Percentiles rank a stretch among this genome's conserved stretches.
Evolutionary conservation across 140 eudicot species (phyloP).

Genomic region (Cichorium intybus): DNA sequence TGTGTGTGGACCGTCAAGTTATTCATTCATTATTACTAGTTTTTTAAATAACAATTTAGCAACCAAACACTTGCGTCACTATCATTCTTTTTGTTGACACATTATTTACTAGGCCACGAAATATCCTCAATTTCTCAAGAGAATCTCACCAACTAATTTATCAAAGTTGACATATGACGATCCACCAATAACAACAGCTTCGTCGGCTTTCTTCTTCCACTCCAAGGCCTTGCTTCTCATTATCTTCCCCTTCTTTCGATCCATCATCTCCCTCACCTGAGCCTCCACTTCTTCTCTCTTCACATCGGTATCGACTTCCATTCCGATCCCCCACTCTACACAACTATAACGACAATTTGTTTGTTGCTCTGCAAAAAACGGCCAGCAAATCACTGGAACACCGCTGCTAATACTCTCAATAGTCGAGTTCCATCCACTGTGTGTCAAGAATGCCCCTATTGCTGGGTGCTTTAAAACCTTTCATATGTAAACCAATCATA

Average conservation of each 20-base stretch:
- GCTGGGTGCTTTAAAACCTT: conserved; percentile 58
- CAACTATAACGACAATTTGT: conserved; percentile 60
- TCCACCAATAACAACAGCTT: conserved; percentile 39
- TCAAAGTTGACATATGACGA: conserved; percentile 43
- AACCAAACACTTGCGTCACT: no score
- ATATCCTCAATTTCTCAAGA: conserved; percentile 5
- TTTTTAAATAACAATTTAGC: no score
- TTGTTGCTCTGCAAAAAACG: conserved; percentile 72
- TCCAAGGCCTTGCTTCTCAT: conserved; percentile 44
- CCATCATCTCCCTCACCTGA: conserved; percentile 62
- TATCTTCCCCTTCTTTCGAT: conserved; percentile 58
- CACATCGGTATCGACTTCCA: conserved; percentile 64
- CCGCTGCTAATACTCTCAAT: conserved; percentile 61
- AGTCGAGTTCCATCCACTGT: conserved; percentile 77
- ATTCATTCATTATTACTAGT: no score
- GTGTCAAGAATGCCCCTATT: conserved; percentile 64
- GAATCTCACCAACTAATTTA: conserved; percentile 32
- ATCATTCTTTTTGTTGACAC: no score
- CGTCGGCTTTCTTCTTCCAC: conserved; percentile 49
- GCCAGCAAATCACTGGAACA: conserved; percentile 76
- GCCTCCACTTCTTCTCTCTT: conserved; percentile 65
- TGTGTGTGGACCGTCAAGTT: no score
- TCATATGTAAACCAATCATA: background rate
- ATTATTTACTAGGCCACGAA: no score
- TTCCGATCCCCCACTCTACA: conserved; percentile 60